phyloP scores from a whole-genome alignment of 192 early-diverging fungal species.

The Globomyces pollinis-pini region DNA sequence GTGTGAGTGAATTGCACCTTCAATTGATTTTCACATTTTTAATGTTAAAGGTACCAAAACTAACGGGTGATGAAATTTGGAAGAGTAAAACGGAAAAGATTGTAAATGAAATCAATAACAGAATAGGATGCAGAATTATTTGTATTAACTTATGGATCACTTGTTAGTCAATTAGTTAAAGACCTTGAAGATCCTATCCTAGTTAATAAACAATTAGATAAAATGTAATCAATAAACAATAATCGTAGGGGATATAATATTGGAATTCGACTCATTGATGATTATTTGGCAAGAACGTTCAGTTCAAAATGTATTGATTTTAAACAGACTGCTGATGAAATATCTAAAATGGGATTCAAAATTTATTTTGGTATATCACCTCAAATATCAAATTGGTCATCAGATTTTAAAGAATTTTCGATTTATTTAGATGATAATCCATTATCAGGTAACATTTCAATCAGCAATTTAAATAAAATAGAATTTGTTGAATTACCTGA shows the following conservation, averaged over 20 bases:
- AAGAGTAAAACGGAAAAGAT: constrained; percentile 92
- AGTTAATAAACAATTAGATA: constrained; percentile 95
- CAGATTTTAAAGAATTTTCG: constrained; percentile 86
- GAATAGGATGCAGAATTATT: constrained; percentile 95
- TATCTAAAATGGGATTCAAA: constrained; percentile 97
- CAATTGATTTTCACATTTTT: background rate
- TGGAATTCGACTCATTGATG: constrained; percentile 89
- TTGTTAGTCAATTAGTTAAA: constrained; percentile 89
- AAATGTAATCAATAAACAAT: constrained; percentile 63
- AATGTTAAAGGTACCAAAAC: constrained; percentile 11
- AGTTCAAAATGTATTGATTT: constrained; percentile 81
- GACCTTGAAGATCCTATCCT: constrained; percentile 86
- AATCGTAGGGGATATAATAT: constrained; percentile 90
- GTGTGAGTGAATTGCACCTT: too few species aligned
- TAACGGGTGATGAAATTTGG: constrained; percentile 87
- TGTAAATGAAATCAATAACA: constrained; percentile 42
- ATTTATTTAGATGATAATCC: constrained; percentile 93
- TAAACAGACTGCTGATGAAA: constrained; percentile 83
- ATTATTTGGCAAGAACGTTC: constrained; percentile 78
- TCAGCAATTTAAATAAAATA: too few species aligned
- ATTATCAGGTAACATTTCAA: too few species aligned
- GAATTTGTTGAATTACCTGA: constrained; percentile 97
- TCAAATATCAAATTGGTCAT: constrained; percentile 68
- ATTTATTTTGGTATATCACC: constrained; percentile 91
- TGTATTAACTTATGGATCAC: constrained; percentile 93